A percentile compares a stretch with the other conserved stretches of the same genome.
Conservation (phyloP, 441 rosid species). For the Theobroma grandiflorum region DNA sequence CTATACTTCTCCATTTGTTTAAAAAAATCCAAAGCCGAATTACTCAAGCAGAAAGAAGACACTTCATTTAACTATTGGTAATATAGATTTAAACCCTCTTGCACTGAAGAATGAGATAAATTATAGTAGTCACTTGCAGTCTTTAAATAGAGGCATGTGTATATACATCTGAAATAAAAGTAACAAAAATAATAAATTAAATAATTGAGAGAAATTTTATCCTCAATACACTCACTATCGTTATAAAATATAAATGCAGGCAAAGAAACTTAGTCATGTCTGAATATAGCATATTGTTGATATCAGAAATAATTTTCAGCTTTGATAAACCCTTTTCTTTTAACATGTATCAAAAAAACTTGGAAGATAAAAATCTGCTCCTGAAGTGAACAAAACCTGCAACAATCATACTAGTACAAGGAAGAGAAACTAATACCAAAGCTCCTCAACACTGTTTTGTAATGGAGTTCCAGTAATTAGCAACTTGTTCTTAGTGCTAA, state of each 20-base stretch:
- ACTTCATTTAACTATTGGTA: background rate
- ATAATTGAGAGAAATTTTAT: background rate
- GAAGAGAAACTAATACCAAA: conserved; percentile 64
- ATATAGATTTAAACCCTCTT: background rate
- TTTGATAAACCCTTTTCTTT: background rate
- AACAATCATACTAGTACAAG: conserved; percentile 25
- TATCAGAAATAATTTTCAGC: conserved; percentile 6
- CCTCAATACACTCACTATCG: background rate
- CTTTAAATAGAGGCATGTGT: background rate
- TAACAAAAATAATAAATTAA: background rate
- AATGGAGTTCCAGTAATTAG: conserved; percentile 99
- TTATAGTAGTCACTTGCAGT: background rate
- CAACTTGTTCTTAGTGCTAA: conserved; percentile 96
- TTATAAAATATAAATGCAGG: conserved; percentile 10
- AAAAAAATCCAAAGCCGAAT: background rate
- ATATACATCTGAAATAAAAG: background rate
- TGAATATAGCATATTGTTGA: conserved; percentile 10
- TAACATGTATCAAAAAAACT: background rate
- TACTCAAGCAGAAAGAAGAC: background rate
- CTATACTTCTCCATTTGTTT: background rate
- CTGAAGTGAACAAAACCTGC: background rate
- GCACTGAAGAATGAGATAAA: background rate
- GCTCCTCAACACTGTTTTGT: conserved; percentile 99
- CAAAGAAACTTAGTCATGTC: background rate
- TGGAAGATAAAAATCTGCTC: background rate